Conservation (phyloP, 331 rosid species). For the Arachis monticola region DNA sequence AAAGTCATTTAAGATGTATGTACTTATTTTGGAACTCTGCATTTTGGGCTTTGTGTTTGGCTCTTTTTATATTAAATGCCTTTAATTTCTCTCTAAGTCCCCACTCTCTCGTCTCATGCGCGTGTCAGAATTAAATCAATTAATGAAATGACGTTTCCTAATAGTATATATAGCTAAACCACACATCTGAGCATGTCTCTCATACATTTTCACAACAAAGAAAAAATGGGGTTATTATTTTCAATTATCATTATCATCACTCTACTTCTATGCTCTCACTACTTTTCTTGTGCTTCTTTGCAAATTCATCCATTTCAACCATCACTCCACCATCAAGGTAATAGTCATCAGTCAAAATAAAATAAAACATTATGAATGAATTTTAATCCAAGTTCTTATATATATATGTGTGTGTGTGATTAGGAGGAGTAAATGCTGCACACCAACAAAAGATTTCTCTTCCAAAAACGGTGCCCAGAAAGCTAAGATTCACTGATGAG, state of each 20-base stretch:
- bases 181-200: constrained; percentile 26
- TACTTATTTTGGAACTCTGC: too few relatives aligned
- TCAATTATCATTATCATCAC: constrained; percentile 19
- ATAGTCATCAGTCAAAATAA: too few relatives aligned
- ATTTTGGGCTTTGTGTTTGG: too few relatives aligned
- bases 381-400: not conserved
- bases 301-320: constrained; percentile 41
- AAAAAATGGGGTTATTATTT: constrained; percentile 43
- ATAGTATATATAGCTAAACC: constrained; percentile 32
- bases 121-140: too few relatives aligned
- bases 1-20: too few relatives aligned
- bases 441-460: constrained; percentile 35
- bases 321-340: not conserved
- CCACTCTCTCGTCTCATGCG: too few relatives aligned
- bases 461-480: constrained; percentile 53
- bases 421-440: constrained; percentile 30
- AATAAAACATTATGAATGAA: too few relatives aligned
- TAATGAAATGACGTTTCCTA: too few relatives aligned
- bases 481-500: constrained; percentile 45
- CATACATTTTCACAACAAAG: constrained; percentile 12
- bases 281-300: constrained; percentile 45
- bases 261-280: constrained; percentile 39
- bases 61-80: too few relatives aligned
- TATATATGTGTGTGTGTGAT: not conserved
- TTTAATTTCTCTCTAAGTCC: too few relatives aligned